Base-by-base conservation (phyloP, 306 rosid genomes). In the Cyclanthera cordifolia region DNA sequence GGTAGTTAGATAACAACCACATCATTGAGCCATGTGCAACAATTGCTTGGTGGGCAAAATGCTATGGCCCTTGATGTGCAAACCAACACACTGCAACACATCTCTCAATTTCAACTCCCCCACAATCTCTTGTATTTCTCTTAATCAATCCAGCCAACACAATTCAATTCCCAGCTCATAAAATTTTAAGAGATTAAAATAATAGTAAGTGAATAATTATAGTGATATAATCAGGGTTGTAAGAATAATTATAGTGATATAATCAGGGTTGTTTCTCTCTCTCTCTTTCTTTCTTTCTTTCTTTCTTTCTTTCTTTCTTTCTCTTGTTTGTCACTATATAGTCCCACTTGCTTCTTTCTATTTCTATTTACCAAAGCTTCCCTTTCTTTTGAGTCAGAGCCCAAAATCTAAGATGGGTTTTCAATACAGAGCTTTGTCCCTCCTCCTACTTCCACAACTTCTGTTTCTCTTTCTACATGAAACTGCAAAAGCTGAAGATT, bases 1-100 rank as follows among this genome's bases (percentile, higher is more conserved):
- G 70, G 70, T 86, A 82, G 91, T 39, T 61, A 63, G 52, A 63
- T 41, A 41, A 63, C 69, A 28, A 61, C 19, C 37, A 65, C 70
- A 41, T 65, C 37, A 65, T 65, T 65, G 70, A 65, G 70, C 70
- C 70, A 65, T 65, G 70, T 65, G 70, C 70, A 21, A 13, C 28
- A 21, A 34, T 65, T 43, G 53, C 53, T 65, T 43, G 70, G 70
- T 65, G 70, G 70, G 32, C 19, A 63, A 63, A 2, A 65, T 43
- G 52, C 10, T 3, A 45, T 65, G 53, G 70, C 53, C 69, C 53
- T 45, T 14, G 13, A 64, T 41, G 53, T 43, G 12, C 70, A 64
- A 21, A 64, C 37, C 52, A 64, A 28, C 20, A 45, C 27, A 64
- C 49, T 63, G 51, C n/a, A 20, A 41, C 30, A 4, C 52, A 41